A percentile compares a stretch with the other conserved stretches of the same genome.
These are phyloP conservation scores for Durusdinium trenchii DNA, from an alignment of 73 alveolate species.

Conservation along the genomic window DNA sequence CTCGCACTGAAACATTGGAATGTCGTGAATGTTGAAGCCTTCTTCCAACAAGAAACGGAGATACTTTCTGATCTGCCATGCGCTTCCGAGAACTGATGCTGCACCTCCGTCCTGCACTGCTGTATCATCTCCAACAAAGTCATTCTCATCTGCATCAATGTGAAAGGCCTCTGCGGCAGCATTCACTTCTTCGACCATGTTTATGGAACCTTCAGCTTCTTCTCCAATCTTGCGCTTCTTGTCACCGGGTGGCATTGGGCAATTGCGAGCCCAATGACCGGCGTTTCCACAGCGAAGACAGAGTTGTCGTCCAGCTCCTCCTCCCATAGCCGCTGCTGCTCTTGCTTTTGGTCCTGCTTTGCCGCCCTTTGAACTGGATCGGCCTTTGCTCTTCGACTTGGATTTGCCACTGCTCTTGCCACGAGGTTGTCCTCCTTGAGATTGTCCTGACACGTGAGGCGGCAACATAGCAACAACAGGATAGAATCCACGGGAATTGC, in stretches of 20 bases:
- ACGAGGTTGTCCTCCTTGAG: not conserved
- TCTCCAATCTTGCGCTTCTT: slow-evolving; percentile 1
- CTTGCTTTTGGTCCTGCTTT: not conserved
- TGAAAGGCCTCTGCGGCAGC: not conserved
- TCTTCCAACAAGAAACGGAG: not conserved
- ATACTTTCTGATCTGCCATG: not conserved
- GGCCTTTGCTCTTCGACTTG: not conserved
- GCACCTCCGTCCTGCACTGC: slow-evolving; percentile 51
- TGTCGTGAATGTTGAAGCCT: not conserved
- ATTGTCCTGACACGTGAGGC: too few species aligned
- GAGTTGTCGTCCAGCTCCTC: not conserved
- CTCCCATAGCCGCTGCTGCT: slow-evolving; percentile 5
- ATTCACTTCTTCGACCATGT: not conserved
- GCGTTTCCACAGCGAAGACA: slow-evolving; percentile 36
- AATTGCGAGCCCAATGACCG: slow-evolving; percentile 11
- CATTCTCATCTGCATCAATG: not conserved
- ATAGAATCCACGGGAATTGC: not conserved
- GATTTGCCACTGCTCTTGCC: not conserved
- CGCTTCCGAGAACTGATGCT: slow-evolving; percentile 15
- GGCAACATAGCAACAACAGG: not conserved
- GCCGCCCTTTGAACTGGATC: not conserved
- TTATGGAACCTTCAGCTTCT: not conserved
- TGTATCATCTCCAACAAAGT: not conserved
- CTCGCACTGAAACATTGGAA: not conserved
- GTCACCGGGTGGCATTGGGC: not conserved